Evolutionary conservation across 2,329 filamentous ascomycete genomes (phyloP), one percentile per base, ranked within the genome.

Genomic region (Tolypocladium inflatum): DNA sequence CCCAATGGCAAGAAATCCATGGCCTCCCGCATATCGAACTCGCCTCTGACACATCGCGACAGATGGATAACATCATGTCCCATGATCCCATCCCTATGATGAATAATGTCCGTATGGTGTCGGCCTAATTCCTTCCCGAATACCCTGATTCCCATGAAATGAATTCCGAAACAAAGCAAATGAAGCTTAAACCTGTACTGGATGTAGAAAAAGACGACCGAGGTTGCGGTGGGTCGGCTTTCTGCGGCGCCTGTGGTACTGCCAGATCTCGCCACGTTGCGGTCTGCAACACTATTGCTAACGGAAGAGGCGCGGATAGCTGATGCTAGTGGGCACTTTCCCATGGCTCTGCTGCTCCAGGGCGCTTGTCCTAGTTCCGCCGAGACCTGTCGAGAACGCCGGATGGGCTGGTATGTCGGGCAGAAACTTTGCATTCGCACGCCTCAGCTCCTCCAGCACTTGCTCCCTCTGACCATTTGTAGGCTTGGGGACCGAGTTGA

Each of bases 381-480:
- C 15, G 17, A 41, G 17, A 21, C 10, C 21, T 23, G 4, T 15
- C 15, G 55, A 17, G 13, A n/a, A 38, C 15, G 33, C 37, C n/a
- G 13, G 7, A 4, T 3, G 21, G 10, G 9, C 4, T 4, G 55
- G 39, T 21, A 51, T 54, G 23, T 68, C 62, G 2, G 59, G 57
- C 6, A 71, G 56, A 48, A 72, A 72, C 35, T 66, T 70, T 4
- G 60, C 59, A 4, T 69, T 67, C 7, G 65, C 63, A 21, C 59
- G 66, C 55, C 67, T 64, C 9, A 72, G 63, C 39, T 68, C 62
- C 35, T 62, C 61, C 11, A 72, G 60, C n/a, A 72, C 60, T 17
- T 65, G 57, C 53, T 66, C 56, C 15, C 68, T 63, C 35, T 64
- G 60, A 8, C 55, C 61, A 41, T 62, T 59, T 9, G 48, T 17